Evolutionary conservation across 192 early-diverging fungal genomes (phyloP), one percentile per base, ranked within the genome.

Genomic region (Diversispora epigaea): DNA sequence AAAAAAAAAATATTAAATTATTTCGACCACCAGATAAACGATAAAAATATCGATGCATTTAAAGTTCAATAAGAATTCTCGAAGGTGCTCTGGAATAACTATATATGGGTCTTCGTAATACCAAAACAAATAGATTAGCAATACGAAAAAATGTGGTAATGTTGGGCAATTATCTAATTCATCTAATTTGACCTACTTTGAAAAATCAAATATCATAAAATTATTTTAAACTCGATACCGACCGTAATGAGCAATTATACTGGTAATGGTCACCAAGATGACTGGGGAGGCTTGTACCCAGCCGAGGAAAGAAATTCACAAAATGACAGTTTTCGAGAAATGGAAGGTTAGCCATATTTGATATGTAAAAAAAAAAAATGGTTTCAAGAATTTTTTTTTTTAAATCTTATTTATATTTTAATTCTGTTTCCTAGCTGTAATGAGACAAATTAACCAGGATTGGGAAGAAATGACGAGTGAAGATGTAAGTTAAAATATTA

Each of bases 401-500:
- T 2, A 22, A 8, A 11, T 7, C 19, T 40, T 62, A 21, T 47
- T 62, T 62, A 6, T 47, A 11, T 9, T 8, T 40, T 14, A 46
- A 10, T 32, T 11, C 19, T 22, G n/a, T 44, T 39, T 49, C 17
- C 45, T n/a, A 73, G 72, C 22, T 46, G 72, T 44, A 45, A 62
- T 74, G 72, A 57, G 19, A 21, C 57, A 63, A 19, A 74, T 74
- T 45, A 84, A 84, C 62, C 75, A 82, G 11, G 77, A 83, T 60
- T 88, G 85, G 85, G 83, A 84, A 21, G 86, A 86, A 61, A 88
- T 88, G 85, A 79, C 80, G 0, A 77, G 79, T 54, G 81, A 84
- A 56, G 81, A 88, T 71, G 87, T 85, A 85, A 78, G 56, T 61
- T 1, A 73, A 32, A 32, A 32, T 32, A 32, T 32, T 32, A 32